Conservation (phyloP, 2,329 filamentous ascomycete genomes). For the Diaporthe vexans region DNA sequence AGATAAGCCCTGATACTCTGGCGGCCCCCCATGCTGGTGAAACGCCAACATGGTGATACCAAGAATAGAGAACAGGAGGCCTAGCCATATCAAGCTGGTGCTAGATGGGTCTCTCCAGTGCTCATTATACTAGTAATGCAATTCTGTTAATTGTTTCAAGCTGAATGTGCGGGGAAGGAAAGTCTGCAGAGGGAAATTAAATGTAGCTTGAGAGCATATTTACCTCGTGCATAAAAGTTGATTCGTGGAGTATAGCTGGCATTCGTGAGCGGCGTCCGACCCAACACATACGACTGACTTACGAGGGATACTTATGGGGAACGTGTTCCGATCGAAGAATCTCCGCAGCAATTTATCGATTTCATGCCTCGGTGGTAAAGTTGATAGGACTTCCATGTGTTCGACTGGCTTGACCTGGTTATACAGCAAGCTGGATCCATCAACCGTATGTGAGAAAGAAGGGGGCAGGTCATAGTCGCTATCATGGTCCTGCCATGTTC, state of each 20-base stretch:
- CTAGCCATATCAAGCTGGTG: slow-evolving; percentile 65
- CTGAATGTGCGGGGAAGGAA: too few species aligned
- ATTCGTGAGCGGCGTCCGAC: slow-evolving; percentile 29
- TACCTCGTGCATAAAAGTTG: slow-evolving; percentile 61
- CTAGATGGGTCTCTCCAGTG: slow-evolving; percentile 63
- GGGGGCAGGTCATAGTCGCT: slow-evolving; percentile 48
- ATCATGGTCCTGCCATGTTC: slow-evolving; percentile 42
- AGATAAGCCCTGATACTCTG: slow-evolving; percentile 62
- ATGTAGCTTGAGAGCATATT: background rate
- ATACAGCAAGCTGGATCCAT: slow-evolving; percentile 48
- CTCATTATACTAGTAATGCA: slow-evolving; percentile 58
- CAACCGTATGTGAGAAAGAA: slow-evolving; percentile 42
- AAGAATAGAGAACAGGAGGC: slow-evolving; percentile 67
- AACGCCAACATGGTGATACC: slow-evolving; percentile 67
- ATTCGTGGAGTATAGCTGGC: slow-evolving; percentile 56
- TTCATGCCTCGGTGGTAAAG: slow-evolving; percentile 47
- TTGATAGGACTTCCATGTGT: slow-evolving; percentile 46
- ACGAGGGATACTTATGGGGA: slow-evolving; percentile 47
- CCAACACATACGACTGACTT: slow-evolving; percentile 40
- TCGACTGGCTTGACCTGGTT: slow-evolving; percentile 46
- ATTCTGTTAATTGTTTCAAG: background rate
- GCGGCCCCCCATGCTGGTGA: slow-evolving; percentile 65
- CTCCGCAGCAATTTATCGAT: slow-evolving; percentile 45
- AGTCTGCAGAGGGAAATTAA: too few species aligned
- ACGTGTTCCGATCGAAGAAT: slow-evolving; percentile 48